Evolutionary conservation across 2,329 filamentous ascomycete genomes (phyloP).

Genomic region (Calonectria pseudoturangicola): DNA sequence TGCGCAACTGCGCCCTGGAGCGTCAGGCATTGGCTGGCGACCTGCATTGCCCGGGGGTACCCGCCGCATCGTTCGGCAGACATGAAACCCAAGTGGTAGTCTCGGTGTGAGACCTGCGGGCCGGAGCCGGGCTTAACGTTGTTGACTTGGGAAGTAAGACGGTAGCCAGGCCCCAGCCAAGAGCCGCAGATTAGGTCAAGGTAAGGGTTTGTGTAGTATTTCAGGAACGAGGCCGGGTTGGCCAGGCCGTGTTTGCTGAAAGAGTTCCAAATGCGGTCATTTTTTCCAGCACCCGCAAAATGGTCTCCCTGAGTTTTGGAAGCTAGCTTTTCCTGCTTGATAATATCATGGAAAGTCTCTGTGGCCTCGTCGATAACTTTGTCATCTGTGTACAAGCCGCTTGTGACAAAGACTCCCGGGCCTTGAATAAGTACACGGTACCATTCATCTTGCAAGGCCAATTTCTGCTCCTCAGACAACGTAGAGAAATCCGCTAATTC

Average conservation of each 20-base stretch:
- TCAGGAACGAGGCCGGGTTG: constrained; percentile 71
- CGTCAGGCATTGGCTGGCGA: constrained; percentile 74
- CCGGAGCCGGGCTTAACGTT: constrained; percentile 75
- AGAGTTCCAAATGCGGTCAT: constrained; percentile 80
- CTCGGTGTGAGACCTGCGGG: constrained; percentile 75
- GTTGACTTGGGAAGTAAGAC: constrained; percentile 78
- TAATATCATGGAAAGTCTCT: constrained; percentile 67
- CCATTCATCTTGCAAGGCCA: constrained; percentile 75
- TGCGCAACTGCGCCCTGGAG: constrained; percentile 79
- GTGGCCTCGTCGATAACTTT: constrained; percentile 67
- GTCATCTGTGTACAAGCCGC: constrained; percentile 68
- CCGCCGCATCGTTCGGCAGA: constrained; percentile 65
- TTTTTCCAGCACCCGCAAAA: constrained; percentile 73
- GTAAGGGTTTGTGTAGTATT: constrained; percentile 77
- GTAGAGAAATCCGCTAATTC: constrained; percentile 62
- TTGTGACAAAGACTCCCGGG: constrained; percentile 76
- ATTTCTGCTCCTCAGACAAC: constrained; percentile 46
- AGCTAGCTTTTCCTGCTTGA: constrained; percentile 63
- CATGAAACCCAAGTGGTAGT: constrained; percentile 80
- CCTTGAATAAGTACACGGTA: constrained; percentile 74
- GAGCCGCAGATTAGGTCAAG: constrained; percentile 70
- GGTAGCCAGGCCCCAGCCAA: constrained; percentile 77
- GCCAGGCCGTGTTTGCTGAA: constrained; percentile 76
- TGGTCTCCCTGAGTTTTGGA: constrained; percentile 72
- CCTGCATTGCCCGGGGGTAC: constrained; percentile 72